Base-by-base conservation (phyloP, 331 rosid genomes). In the Acacia concinna region DNA sequence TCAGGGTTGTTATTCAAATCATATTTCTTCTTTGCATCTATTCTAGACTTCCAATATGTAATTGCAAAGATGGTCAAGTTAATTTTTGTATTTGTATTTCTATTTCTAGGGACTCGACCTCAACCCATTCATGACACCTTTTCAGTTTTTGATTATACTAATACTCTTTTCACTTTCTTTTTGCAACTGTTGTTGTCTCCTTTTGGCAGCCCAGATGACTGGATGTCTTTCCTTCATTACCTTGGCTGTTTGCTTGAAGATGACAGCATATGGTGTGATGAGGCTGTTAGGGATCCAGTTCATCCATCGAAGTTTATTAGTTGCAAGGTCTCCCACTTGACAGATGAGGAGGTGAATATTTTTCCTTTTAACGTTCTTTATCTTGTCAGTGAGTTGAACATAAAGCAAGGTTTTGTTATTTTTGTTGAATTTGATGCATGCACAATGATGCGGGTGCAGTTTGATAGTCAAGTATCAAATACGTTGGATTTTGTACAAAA, bases 201-300 rank as follows among this genome's bases (percentile, higher is more conserved):
- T 66, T 85, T 44, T 89, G 91, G 89, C 97, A 96, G 99, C 86
- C 97, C 97, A 82, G 98, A 96, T 85, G 99, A 96, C 81, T 96
- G 99, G 99, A 90, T 91, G 82, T 83, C 91, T 85, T 91, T 93
- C 89, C 90, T 91, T 86, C 91, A 96, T 84, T 96, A 96, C 85
- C 90, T 96, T 71, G 93, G 89, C 85, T 93, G 98, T 85, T 89
- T 96, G 90, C 85, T 96, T 82, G 98, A 96, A 89, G 98, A 96
- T 81, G 94, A 84, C 78, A 89, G 89, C 84, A 84, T 79, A 85
- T 96, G 98, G 98, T 78, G 78, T 69, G 78, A 82, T 63, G 85
- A 70, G 81, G 79, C 84, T 49, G 66, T 57, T 78, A 74, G 78
- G 68, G 90, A 93, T 80, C 88, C 89, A 80, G 84, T 90, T 76